Conservation (phyloP, 495 filamentous ascomycete genomes). For the Cladorrhinum samala region DNA sequence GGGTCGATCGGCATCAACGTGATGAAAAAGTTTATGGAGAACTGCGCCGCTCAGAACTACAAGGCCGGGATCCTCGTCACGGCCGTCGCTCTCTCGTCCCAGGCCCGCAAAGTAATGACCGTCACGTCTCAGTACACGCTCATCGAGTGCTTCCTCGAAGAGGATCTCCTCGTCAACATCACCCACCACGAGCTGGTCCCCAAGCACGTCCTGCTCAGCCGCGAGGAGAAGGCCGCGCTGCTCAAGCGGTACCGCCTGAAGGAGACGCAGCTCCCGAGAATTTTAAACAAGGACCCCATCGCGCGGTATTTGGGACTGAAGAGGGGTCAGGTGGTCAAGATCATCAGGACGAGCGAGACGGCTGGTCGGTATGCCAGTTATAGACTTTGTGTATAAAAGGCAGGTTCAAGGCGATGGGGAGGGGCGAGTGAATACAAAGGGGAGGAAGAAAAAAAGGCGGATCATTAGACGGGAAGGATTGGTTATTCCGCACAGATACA, state of each 20-base stretch:
- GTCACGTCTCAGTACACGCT: constrained; percentile 60
- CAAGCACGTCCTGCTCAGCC: constrained; percentile 82
- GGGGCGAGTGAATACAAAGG: not conserved
- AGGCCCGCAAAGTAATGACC: constrained; percentile 78
- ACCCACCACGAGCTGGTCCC: constrained; percentile 96
- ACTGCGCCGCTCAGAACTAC: constrained; percentile 69
- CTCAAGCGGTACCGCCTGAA: constrained; percentile 87
- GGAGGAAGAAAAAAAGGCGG: not conserved
- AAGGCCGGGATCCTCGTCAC: constrained; percentile 86
- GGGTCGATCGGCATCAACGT: constrained; percentile 78
- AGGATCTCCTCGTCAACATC: constrained; percentile 95
- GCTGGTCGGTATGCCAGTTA: constrained; percentile 76
- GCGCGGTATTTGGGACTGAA: constrained; percentile 86
- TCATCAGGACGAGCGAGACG: constrained; percentile 77
- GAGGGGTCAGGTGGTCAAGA: constrained; percentile 96
- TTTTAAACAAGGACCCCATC: constrained; percentile 85
- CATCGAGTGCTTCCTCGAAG: constrained; percentile 91
- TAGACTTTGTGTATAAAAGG: constrained; percentile 45
- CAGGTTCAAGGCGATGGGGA: not conserved
- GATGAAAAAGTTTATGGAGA: constrained; percentile 79
- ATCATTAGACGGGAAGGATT: not conserved
- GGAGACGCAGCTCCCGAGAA: constrained; percentile 92
- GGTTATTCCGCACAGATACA: not conserved
- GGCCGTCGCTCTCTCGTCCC: constrained; percentile 68
- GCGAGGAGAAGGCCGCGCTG: constrained; percentile 79